These are phyloP conservation scores for Magnaporthiopsis rhizophila DNA, from an alignment of 2,329 filamentous ascomycete genomes.

Conservation along the genomic window DNA sequence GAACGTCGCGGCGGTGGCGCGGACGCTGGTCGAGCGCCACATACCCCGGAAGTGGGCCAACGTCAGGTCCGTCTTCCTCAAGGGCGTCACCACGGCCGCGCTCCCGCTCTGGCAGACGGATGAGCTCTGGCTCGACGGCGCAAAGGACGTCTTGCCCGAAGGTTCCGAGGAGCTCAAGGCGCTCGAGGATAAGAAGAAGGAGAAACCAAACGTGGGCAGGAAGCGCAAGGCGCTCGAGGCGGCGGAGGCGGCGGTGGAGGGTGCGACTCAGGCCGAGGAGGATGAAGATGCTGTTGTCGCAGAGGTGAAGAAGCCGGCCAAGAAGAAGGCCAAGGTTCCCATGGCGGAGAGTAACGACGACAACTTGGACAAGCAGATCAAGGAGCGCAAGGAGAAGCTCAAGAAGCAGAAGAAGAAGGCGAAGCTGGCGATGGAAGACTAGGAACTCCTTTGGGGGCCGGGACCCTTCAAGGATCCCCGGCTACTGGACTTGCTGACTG, in stretches of 20 bases:
- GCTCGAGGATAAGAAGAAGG: constrained; percentile 22
- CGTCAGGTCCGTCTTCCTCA: constrained; percentile 78
- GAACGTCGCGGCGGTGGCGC: constrained; percentile 68
- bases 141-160: constrained; percentile 60
- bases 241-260: constrained; percentile 10
- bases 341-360: constrained; percentile 37
- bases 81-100: constrained; percentile 78
- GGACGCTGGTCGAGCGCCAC: constrained; percentile 65
- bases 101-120: constrained; percentile 92
- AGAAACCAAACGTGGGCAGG: constrained; percentile 57
- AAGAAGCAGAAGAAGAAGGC: constrained; percentile 52
- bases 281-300: constrained; percentile 19
- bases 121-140: constrained; percentile 77
- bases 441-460: not conserved
- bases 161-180: constrained; percentile 40
- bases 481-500: not conserved
- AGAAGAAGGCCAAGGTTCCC: constrained; percentile 26
- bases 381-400: constrained; percentile 48
- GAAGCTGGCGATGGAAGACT: constrained; percentile 24
- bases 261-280: constrained; percentile 13
- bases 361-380: constrained; percentile 49
- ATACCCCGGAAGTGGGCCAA: constrained; percentile 84
- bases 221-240: constrained; percentile 45
- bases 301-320: constrained; percentile 33
- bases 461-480: too few relatives aligned